Evolutionary conservation across 2,329 filamentous ascomycete genomes (phyloP), one percentile per base, ranked within the genome.

Genomic region (Monosporascus sp.): DNA sequence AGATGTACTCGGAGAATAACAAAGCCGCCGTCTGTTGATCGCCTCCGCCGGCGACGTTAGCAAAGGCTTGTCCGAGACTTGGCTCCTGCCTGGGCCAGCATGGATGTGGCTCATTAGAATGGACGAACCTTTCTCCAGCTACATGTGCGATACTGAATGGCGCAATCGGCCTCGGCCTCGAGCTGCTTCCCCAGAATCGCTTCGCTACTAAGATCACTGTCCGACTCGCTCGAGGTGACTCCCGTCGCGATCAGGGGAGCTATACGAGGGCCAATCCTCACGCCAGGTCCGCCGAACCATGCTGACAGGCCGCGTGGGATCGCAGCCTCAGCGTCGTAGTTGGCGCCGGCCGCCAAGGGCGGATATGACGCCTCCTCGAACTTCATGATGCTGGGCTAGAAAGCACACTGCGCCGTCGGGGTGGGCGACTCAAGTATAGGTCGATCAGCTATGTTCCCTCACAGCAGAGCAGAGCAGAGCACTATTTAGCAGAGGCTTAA

Each of bases 1-100:
- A 96, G 55, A 97, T 97, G 70, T 97, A 97, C 76, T 97, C 92
- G 49, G 90, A 94, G 73, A 97, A 96, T 18, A 97, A 83, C 61
- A 96, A 71, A 1, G 87, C 90, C 0, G 92, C 90, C 50, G 92
- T 96, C 87, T 88, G 63, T 51, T 35, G 54, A 35, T 47, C 36
- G 46, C 49, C 22, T 49, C 35, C 25, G 15, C 35, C 25, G 22
- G 50, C 24, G 39, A 35, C 49, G 52, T 61, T 56, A 56, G 53
- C 50, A 44, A 47, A 45, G 49, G 27, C 41, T 49, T 35, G 31
- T 35, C 31, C 43, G 27, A 37, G 46, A n/a, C 51, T 55, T 55
- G 39, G 54, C 45, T 55, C 48, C 60, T 38, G 49, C 48, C 51
- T 53, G 36, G 48, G 55, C 27, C 36, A 31, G 41, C 20, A 31